Evolutionary conservation across 2,329 filamentous ascomycete species (phyloP).

Genomic region (Claviceps sp.): DNA sequence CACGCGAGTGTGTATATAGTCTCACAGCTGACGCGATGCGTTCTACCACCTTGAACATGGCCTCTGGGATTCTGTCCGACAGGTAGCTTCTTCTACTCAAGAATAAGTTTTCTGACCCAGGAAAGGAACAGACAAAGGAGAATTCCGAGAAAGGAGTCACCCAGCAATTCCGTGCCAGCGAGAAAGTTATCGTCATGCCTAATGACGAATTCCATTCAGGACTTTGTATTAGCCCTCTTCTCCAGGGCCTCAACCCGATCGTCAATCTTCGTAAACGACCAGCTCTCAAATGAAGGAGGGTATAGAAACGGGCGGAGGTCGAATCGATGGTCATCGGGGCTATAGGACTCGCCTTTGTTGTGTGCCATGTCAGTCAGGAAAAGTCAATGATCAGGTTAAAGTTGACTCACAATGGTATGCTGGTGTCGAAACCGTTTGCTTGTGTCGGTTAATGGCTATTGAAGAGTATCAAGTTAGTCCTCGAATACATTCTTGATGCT

Average conservation of each 20-base stretch:
- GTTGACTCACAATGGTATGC: background rate
- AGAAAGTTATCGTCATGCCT: no score
- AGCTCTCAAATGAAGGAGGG: slow-evolving; percentile 20
- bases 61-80: no score
- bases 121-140: no score
- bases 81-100: no score
- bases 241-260: slow-evolving; percentile 21
- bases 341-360: background rate
- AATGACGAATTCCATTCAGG: background rate
- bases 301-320: slow-evolving; percentile 15
- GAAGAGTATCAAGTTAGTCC: background rate
- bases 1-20: no score
- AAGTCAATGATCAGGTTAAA: background rate
- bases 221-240: slow-evolving; percentile 6
- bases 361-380: background rate
- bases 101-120: no score
- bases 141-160: no score
- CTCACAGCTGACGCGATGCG: no score
- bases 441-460: slow-evolving; percentile 6
- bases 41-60: no score
- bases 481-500: background rate
- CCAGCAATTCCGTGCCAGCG: no score
- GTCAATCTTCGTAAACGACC: slow-evolving; percentile 27
- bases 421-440: background rate
- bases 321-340: slow-evolving; percentile 3